Conservation (phyloP, 2,329 filamentous ascomycete genomes). For the Hymenoscyphus occultus region DNA sequence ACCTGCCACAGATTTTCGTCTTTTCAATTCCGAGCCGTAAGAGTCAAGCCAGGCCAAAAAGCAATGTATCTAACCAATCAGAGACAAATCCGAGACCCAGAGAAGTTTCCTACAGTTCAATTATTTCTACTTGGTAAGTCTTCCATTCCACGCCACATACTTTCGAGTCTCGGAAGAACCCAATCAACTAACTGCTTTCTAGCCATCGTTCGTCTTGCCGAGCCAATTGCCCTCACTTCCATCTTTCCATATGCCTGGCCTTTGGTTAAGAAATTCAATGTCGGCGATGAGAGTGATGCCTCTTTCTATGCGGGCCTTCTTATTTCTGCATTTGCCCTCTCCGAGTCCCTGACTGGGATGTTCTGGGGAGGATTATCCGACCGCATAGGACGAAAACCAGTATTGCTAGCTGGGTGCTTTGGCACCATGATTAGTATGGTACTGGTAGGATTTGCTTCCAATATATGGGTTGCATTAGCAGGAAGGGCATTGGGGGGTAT, state of each 20-base stretch:
- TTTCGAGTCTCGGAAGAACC: constrained; percentile 6
- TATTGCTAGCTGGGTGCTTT: constrained; percentile 74
- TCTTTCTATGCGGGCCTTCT: constrained; percentile 86
- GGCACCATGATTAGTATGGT: constrained; percentile 83
- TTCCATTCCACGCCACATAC: constrained; percentile 9
- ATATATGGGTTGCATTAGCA: constrained; percentile 77
- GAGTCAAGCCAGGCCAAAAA: constrained; percentile 20
- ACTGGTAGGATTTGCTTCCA: constrained; percentile 76
- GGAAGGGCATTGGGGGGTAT: constrained; percentile 77
- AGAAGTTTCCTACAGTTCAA: constrained; percentile 78
- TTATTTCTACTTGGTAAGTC: constrained; percentile 78
- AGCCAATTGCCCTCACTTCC: constrained; percentile 88
- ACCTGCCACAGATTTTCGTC: constrained; percentile 7
- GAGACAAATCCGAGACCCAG: constrained; percentile 52
- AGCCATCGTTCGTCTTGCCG: constrained; percentile 90
- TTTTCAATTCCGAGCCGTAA: constrained; percentile 26
- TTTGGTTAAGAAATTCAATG: constrained; percentile 71
- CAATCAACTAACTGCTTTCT: constrained; percentile 21
- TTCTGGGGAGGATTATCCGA: constrained; percentile 86
- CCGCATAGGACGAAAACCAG: constrained; percentile 77
- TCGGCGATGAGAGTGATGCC: constrained; percentile 70
- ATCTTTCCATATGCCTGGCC: constrained; percentile 92
- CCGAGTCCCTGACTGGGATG: constrained; percentile 80
- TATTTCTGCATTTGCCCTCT: constrained; percentile 81
- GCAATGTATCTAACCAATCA: constrained; percentile 32